Base-by-base conservation (phyloP, 495 filamentous ascomycete species). In the Neurospora cerealis region DNA sequence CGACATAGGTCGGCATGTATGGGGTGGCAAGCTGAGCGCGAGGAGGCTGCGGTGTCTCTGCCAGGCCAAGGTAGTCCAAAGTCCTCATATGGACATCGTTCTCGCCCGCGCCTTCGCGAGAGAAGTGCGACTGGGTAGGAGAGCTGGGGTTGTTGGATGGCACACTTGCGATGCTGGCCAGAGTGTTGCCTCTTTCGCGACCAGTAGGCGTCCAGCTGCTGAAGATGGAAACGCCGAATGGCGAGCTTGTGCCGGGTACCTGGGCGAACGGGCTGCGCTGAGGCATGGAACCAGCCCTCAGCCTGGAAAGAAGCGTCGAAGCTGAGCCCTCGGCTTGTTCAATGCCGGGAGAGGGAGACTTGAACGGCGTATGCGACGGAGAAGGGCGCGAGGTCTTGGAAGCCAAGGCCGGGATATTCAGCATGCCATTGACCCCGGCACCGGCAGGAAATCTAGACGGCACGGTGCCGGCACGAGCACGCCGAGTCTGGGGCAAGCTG, bases 211-310 rank as follows among this genome's bases (percentile, higher is more conserved):
- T 97, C 80, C 88, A 92, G 71, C 92, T 93, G 69, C 94, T 94
- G 81, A 98, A 98, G 69, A 97, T 87, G 13, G 93, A 94, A 32
- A 92, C 89, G 1, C 95, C 95, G 80, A 98, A 98, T 1, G 96
- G 94, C 75, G 87, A 86, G 73, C 80, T 85, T 28, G 78, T 83
- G 46, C 84, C 84, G 19, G 85, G 80, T 19, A 83, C 76, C 48
- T 84, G 92, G 13, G 90, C 84, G 60, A 92, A 91, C 69, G 89
- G 92, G 75, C 89, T 89, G 72, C 92, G 89, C 79, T 97, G 96
- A 21, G 96, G 96, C 91, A 98, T 93, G 38, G 96, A 99, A 70
- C 96, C 96, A 75, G 96, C 95, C 77, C 96, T 89, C 77, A 98
- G 86, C 79, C 96, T 90, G 40, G 94, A 97, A 42, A 97, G 85